Conservation (phyloP, 2,329 filamentous ascomycete genomes). For the Didymella glomerata region DNA sequence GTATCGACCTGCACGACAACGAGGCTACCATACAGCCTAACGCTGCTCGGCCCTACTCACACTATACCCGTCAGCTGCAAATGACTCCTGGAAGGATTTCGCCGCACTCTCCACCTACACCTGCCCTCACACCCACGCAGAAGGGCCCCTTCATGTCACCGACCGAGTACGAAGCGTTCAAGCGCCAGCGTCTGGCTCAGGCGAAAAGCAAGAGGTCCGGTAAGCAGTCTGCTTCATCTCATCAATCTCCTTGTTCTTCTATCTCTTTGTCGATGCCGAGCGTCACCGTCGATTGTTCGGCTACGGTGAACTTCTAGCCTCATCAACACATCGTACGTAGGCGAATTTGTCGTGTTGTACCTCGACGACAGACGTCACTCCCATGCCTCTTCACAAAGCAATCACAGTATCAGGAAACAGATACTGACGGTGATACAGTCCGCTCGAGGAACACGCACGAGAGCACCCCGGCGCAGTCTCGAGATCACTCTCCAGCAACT, state of each 20-base stretch:
- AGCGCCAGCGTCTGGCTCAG: neutral
- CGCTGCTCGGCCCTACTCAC: too few species aligned
- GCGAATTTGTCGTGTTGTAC: too few species aligned
- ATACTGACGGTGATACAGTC: neutral
- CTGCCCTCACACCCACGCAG: neutral
- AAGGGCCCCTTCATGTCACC: neutral
- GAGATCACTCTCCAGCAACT: neutral
- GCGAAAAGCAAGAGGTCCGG: neutral
- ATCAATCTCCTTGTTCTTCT: neutral
- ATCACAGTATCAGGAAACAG: too few species aligned
- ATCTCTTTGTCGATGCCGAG: neutral
- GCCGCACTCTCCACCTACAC: neutral
- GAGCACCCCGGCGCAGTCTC: neutral
- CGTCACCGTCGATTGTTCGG: too few species aligned
- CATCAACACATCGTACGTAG: too few species aligned
- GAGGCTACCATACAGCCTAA: conserved; percentile 6
- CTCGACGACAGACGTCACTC: too few species aligned
- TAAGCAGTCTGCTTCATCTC: neutral
- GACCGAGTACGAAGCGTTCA: neutral
- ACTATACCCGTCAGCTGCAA: neutral
- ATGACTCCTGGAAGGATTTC: neutral
- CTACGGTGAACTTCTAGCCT: too few species aligned
- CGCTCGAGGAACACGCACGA: neutral
- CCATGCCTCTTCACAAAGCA: too few species aligned
- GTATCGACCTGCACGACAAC: conserved; percentile 5